Evolutionary conservation across 2,329 filamentous ascomycete species (phyloP).

Genomic region (Aspergillus quadrilineatus): DNA sequence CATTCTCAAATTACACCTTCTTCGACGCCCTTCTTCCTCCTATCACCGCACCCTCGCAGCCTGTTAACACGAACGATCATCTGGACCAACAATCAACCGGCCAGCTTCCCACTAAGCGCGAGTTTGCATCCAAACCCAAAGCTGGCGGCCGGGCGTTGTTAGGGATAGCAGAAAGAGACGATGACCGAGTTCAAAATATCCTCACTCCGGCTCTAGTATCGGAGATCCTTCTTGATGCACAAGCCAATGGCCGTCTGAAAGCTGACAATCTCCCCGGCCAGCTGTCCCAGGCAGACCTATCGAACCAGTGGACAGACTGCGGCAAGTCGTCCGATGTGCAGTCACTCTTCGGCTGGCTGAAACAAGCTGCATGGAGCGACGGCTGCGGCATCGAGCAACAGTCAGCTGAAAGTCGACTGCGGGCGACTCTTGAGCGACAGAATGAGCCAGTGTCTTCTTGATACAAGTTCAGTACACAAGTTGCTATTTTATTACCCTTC

Average conservation of each 20-base stretch:
- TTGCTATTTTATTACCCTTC: background rate
- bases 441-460: constrained; percentile 10
- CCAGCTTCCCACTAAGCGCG: constrained; percentile 24
- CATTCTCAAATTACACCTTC: constrained; percentile 39
- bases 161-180: constrained; percentile 17
- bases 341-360: constrained; percentile 38
- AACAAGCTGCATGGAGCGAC: constrained; percentile 24
- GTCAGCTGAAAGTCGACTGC: constrained; percentile 39
- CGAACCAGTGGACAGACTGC: constrained; percentile 13
- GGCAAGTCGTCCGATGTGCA: constrained; percentile 29
- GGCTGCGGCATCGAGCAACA: constrained; percentile 21
- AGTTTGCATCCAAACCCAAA: constrained; percentile 29
- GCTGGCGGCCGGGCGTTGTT: constrained; percentile 33
- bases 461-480: background rate
- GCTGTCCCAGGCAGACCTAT: background rate
- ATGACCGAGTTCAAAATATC: constrained; percentile 24
- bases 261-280: background rate
- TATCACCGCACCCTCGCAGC: constrained; percentile 14
- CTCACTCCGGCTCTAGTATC: constrained; percentile 40
- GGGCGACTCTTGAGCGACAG: constrained; percentile 37
- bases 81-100: constrained; percentile 13
- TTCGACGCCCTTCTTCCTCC: constrained; percentile 35
- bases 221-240: constrained; percentile 40
- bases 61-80: background rate
- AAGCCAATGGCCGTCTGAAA: constrained; percentile 24